Base-by-base conservation (phyloP, 1,284 basidiomycete species). In the Cutaneotrichosporon cyanovorans region DNA sequence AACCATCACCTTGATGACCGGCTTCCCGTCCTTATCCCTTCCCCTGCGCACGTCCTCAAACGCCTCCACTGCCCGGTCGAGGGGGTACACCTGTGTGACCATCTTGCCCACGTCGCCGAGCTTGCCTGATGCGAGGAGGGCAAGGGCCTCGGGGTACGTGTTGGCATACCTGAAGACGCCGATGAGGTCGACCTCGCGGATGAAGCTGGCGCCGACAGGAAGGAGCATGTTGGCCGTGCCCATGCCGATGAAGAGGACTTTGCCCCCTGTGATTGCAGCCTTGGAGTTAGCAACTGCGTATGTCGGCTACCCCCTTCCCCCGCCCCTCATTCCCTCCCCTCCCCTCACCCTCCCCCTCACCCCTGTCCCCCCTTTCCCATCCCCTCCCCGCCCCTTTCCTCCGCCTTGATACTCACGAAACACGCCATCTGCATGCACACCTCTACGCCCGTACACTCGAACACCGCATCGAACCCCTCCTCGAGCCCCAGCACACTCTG, bases 231-330 rank as follows among this genome's bases (percentile, higher is more conserved):
- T 85, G 53, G 83, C 80, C 18, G 86, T 82, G 56, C 92, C 92
- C 92, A 97, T 97, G 25, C 92, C 92, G 59, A 97, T 82, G 61
- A 90, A 85, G 75, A 90, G 83, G 46, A 93, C 85, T 66, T 85
- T 87, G 36, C 87, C 87, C 43, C 90, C 91, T 5, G 86, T 76
- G 21, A 37, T 19, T 23, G 37, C 20, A 5, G 45, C 25, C 25
- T n/a, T 28, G 25, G 12, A 28, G 25, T 28, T 12, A 28, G 25
- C 12, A 7, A 12, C 7, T 7, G 25, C 12, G 8, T 28, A 28
- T 7, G 12, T 28, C 7, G 25, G n/a, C n/a, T n/a, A n/a, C n/a
- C n/a, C n/a, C n/a, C n/a, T n/a, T n/a, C n/a, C n/a, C n/a, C n/a
- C n/a, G n/a, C n/a, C n/a, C n/a, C n/a, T n/a, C n/a, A n/a, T n/a